phyloP scores from a whole-genome alignment of 1,284 basidiomycete genomes.

The Laetiporus sulphureus region DNA sequence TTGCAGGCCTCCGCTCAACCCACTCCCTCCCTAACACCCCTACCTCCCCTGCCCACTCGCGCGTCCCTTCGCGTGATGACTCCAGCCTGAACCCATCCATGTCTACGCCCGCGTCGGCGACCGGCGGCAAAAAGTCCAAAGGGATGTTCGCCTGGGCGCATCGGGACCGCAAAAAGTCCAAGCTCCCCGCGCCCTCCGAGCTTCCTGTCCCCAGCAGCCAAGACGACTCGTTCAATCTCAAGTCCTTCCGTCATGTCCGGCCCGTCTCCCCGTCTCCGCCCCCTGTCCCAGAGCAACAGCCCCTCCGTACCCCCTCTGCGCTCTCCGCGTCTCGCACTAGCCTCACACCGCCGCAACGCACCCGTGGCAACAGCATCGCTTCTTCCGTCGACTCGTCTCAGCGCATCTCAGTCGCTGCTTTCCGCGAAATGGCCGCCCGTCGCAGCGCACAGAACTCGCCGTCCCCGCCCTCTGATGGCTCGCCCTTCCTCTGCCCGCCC shows the following conservation, averaged over 20 bases:
- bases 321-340: constrained; percentile 20
- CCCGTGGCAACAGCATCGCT: constrained; percentile 50
- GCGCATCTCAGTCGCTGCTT: constrained; percentile 71
- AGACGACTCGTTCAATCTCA: constrained; percentile 44
- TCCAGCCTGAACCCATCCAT: constrained; percentile 9
- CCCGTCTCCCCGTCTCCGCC: constrained; percentile 24
- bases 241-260: constrained; percentile 60
- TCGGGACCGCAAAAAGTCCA: constrained; percentile 37
- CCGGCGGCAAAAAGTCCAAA: constrained; percentile 28
- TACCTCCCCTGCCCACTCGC: constrained; percentile 6
- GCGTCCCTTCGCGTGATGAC: constrained; percentile 3
- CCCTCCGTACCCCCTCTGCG: too few relatives aligned
- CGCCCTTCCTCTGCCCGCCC: constrained; percentile 14
- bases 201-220: constrained; percentile 15
- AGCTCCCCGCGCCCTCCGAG: constrained; percentile 20
- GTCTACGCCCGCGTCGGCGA: constrained; percentile 20
- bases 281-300: too few relatives aligned
- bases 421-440: constrained; percentile 67
- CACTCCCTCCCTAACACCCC: constrained; percentile 45
- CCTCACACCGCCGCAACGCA: constrained; percentile 25
- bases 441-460: constrained; percentile 56
- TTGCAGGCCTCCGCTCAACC: constrained; percentile 44
- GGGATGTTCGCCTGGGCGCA: constrained; percentile 30
- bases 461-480: constrained; percentile 41
- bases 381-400: constrained; percentile 63